phyloP scores from a whole-genome alignment of 2,329 filamentous ascomycete species.

The Aureobasidium sp. region DNA sequence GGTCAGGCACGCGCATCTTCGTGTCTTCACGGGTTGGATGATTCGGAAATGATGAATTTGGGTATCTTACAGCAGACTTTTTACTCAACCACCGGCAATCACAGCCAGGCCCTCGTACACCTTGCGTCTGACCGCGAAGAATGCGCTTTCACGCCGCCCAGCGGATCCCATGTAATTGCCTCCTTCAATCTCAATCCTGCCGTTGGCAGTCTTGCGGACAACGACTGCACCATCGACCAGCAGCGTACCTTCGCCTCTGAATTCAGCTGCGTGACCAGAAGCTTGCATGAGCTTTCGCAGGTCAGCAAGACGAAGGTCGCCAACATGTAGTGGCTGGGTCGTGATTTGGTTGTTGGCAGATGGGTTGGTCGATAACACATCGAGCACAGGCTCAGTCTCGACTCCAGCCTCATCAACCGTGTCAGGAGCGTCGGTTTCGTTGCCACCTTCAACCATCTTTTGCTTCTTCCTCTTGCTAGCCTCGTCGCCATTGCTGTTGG shows the following conservation, averaged over 20 bases:
- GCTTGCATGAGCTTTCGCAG: slow-evolving; percentile 74
- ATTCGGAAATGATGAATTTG: neutral
- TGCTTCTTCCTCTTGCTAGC: slow-evolving; percentile 39
- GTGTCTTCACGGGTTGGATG: neutral
- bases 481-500: slow-evolving; percentile 29
- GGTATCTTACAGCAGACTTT: slow-evolving; percentile 9
- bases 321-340: slow-evolving; percentile 85
- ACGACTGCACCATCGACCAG: slow-evolving; percentile 82
- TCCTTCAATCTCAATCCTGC: slow-evolving; percentile 79
- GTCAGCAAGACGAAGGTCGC: slow-evolving; percentile 82
- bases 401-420: slow-evolving; percentile 37
- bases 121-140: slow-evolving; percentile 78
- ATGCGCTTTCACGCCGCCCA: slow-evolving; percentile 51
- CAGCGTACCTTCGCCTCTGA: slow-evolving; percentile 83
- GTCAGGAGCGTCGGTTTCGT: slow-evolving; percentile 34
- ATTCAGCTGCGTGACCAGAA: slow-evolving; percentile 79
- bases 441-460: slow-evolving; percentile 41
- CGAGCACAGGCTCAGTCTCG: slow-evolving; percentile 42
- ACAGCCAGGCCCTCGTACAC: slow-evolving; percentile 93
- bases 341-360: slow-evolving; percentile 55
- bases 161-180: slow-evolving; percentile 47
- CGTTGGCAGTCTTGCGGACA: slow-evolving; percentile 79
- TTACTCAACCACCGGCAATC: slow-evolving; percentile 58
- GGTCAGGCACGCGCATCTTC: neutral
- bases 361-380: slow-evolving; percentile 51